Percentiles rank a stretch among this genome's conserved stretches.
Evolutionary conservation across 257 asterid species (phyloP).

Genomic region (Capsicum rhomboideum): DNA sequence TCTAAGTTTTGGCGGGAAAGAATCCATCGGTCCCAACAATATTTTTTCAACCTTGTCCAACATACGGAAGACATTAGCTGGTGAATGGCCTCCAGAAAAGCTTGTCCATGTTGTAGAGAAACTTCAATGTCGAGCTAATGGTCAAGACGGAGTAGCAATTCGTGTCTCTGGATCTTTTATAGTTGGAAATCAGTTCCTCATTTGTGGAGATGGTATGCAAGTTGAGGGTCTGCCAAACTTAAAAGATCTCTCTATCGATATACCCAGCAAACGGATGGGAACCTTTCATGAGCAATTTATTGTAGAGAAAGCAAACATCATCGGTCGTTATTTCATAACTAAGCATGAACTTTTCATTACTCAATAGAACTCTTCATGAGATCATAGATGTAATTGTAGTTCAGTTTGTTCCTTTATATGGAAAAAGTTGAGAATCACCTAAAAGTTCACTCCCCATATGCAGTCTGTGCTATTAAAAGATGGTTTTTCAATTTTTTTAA

Average conservation of each 20-base stretch:
- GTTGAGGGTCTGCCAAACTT: constrained; percentile 84
- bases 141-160: constrained; percentile 63
- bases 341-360: constrained; percentile 83
- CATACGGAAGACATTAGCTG: constrained; percentile 74
- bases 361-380: constrained; percentile 9
- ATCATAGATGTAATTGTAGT: neutral
- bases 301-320: constrained; percentile 37
- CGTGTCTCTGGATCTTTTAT: constrained; percentile 84
- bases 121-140: constrained; percentile 79
- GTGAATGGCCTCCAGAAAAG: constrained; percentile 94
- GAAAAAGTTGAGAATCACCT: neutral
- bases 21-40: constrained; percentile 48
- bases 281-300: constrained; percentile 82
- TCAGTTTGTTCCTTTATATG: neutral
- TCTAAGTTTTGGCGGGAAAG: constrained; percentile 72
- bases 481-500: neutral
- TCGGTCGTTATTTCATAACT: constrained; percentile 64
- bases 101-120: constrained; percentile 95
- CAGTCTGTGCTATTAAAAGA: neutral
- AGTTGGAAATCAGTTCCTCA: constrained; percentile 86
- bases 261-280: constrained; percentile 77
- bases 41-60: constrained; percentile 48
- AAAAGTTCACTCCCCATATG: neutral
- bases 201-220: constrained; percentile 92
- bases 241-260: constrained; percentile 66